Percentiles rank a stretch among this genome's conserved stretches.
phyloP scores from a whole-genome alignment of 1,284 basidiomycete genomes.

The Pseudozyma thailandica region DNA sequence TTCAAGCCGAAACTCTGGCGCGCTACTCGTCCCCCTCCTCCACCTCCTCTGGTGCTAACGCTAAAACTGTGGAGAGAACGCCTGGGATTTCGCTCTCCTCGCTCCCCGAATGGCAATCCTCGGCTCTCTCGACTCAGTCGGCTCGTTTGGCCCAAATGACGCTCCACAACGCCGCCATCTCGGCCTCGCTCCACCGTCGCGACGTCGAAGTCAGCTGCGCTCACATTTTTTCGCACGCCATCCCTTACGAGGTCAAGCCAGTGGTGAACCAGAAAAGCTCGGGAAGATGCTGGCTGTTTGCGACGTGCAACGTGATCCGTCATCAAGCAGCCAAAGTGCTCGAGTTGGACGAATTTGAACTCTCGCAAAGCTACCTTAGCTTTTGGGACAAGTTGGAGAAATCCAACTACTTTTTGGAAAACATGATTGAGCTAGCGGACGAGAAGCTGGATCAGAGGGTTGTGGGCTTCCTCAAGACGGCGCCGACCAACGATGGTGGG shows the following conservation, averaged over 20 bases:
- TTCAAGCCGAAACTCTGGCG: slow-evolving; percentile 46
- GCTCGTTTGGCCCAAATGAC: slow-evolving; percentile 82
- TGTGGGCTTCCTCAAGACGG: slow-evolving; percentile 78
- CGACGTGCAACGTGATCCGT: slow-evolving; percentile 77
- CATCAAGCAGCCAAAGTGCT: slow-evolving; percentile 86
- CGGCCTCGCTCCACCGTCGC: slow-evolving; percentile 76
- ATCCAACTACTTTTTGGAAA: slow-evolving; percentile 91
- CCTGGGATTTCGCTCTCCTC: slow-evolving; percentile 37
- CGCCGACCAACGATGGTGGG: slow-evolving; percentile 84
- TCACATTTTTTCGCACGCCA: slow-evolving; percentile 84
- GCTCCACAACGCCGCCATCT: slow-evolving; percentile 79
- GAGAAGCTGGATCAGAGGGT: slow-evolving; percentile 84
- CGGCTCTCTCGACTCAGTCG: slow-evolving; percentile 71
- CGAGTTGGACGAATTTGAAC: slow-evolving; percentile 85
- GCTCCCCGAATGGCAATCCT: slow-evolving; percentile 42
- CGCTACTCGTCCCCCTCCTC: slow-evolving; percentile 6
- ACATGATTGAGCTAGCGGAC: slow-evolving; percentile 83
- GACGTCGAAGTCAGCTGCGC: slow-evolving; percentile 75
- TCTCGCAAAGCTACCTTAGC: slow-evolving; percentile 77
- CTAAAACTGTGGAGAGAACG: background rate
- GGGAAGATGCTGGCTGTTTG: slow-evolving; percentile 54
- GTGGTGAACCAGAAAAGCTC: slow-evolving; percentile 84
- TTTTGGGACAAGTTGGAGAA: slow-evolving; percentile 81
- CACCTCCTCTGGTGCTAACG: background rate
- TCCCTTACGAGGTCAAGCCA: slow-evolving; percentile 78